Conservation (phyloP, 139 green algal genomes). For the Medakamo hakoo region DNA sequence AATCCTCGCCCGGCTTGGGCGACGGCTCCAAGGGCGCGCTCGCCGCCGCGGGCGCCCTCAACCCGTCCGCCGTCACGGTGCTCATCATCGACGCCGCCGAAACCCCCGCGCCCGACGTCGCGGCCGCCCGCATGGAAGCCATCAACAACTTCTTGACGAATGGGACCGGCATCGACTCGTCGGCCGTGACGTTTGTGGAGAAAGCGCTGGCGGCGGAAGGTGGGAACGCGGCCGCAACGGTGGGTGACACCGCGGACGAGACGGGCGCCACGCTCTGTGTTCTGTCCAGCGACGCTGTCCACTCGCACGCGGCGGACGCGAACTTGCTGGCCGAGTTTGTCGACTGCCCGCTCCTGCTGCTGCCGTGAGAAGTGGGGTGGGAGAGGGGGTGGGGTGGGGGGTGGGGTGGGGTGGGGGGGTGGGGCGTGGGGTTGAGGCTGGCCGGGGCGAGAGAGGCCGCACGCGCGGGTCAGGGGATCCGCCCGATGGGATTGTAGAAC, state of each 20-base stretch:
- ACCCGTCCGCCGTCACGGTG: background rate
- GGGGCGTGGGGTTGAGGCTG: too few relatives aligned
- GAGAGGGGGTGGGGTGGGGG: too few relatives aligned
- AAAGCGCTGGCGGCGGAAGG: background rate
- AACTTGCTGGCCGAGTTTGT: conserved; percentile 60
- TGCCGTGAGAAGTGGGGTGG: background rate
- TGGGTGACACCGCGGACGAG: conserved; percentile 45
- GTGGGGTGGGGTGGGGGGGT: too few relatives aligned
- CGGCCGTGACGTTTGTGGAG: background rate
- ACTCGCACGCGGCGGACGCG: conserved; percentile 45
- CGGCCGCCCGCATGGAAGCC: background rate
- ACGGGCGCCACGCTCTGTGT: conserved; percentile 39
- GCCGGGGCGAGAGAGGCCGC: too few relatives aligned
- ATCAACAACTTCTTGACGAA: background rate
- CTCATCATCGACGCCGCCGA: background rate
- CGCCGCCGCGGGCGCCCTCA: background rate
- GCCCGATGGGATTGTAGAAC: too few relatives aligned
- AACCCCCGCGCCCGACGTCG: background rate
- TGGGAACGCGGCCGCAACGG: conserved; percentile 1
- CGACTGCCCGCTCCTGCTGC: background rate
- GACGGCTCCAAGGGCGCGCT: background rate
- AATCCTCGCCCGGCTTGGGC: background rate
- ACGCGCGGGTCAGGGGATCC: too few relatives aligned
- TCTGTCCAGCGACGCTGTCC: conserved; percentile 31
- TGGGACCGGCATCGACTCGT: background rate